Evolutionary conservation across 2,329 filamentous ascomycete species (phyloP).

Genomic region (Colletotrichum chlorophyti): DNA sequence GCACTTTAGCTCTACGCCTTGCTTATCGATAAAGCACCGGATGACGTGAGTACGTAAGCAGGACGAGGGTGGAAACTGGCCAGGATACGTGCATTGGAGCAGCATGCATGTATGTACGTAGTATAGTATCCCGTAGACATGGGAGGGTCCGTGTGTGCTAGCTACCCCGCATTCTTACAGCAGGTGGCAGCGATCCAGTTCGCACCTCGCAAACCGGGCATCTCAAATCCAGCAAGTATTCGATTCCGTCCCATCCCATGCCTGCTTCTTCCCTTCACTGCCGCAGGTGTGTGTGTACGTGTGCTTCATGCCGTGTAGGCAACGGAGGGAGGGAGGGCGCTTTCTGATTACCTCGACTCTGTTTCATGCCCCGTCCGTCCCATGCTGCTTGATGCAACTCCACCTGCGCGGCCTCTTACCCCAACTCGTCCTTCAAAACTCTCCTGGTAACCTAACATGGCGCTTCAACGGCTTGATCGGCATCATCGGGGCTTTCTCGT

Average conservation of each 20-base stretch:
- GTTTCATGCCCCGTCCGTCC: neutral
- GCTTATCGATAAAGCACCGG: no score
- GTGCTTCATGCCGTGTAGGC: no score
- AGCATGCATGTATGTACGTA: no score
- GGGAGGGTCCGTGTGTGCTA: neutral
- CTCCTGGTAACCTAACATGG: neutral
- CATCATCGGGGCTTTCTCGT: conserved; percentile 26
- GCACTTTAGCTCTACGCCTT: no score
- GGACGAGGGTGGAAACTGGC: no score
- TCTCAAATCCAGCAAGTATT: no score
- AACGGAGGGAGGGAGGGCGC: no score
- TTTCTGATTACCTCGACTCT: no score
- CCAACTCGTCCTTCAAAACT: neutral
- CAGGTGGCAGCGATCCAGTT: conserved; percentile 7
- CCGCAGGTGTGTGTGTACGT: neutral
- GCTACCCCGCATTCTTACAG: conserved; percentile 20
- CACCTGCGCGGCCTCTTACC: conserved; percentile 1
- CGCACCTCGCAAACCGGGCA: neutral
- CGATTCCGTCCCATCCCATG: neutral
- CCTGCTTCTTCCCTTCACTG: no score
- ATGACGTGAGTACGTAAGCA: no score
- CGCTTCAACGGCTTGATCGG: conserved; percentile 16
- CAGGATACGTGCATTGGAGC: no score
- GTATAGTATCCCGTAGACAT: no score
- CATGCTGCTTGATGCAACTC: neutral